These are phyloP conservation scores for Brasenia schreberi DNA, from an alignment of 164 flowering plant genomes.

Conservation along the genomic window DNA sequence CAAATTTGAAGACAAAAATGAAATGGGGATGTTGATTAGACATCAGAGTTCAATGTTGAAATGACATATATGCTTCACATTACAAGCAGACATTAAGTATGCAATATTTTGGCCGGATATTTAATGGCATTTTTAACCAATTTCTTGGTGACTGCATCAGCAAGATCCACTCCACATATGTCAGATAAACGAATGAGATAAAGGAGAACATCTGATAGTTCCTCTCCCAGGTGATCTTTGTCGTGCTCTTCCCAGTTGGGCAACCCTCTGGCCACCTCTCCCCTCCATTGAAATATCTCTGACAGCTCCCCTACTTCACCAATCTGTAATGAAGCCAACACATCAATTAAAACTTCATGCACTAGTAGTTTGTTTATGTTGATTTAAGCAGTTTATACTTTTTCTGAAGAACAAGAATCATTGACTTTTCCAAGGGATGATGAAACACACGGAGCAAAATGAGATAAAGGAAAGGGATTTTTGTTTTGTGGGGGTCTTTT, in stretches of 20 bases:
- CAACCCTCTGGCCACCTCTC: conserved; percentile 48
- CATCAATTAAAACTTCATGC: not conserved
- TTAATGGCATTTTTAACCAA: conserved; percentile 37
- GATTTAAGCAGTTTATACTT: not conserved
- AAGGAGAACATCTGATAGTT: conserved; percentile 47
- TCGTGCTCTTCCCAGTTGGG: conserved; percentile 49
- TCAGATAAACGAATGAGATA: conserved; percentile 48
- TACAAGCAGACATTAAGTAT: not conserved
- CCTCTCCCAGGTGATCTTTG: conserved; percentile 55
- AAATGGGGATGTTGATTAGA: too few species aligned
- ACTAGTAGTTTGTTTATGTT: not conserved
- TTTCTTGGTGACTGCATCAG: conserved; percentile 34
- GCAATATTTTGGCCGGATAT: conserved; percentile 19
- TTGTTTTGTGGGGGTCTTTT: not conserved
- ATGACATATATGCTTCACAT: too few species aligned
- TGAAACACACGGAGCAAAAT: not conserved
- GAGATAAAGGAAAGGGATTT: not conserved
- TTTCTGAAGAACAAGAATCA: too few species aligned
- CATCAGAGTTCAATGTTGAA: too few species aligned
- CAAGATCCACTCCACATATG: conserved; percentile 50
- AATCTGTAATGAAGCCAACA: conserved; percentile 15
- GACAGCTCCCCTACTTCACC: conserved; percentile 64
- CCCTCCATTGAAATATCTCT: conserved; percentile 60
- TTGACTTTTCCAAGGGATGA: too few species aligned
- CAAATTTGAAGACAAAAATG: too few species aligned